Evolutionary conservation across 2,329 filamentous ascomycete genomes (phyloP).

Genomic region (Microsporum audouinii): DNA sequence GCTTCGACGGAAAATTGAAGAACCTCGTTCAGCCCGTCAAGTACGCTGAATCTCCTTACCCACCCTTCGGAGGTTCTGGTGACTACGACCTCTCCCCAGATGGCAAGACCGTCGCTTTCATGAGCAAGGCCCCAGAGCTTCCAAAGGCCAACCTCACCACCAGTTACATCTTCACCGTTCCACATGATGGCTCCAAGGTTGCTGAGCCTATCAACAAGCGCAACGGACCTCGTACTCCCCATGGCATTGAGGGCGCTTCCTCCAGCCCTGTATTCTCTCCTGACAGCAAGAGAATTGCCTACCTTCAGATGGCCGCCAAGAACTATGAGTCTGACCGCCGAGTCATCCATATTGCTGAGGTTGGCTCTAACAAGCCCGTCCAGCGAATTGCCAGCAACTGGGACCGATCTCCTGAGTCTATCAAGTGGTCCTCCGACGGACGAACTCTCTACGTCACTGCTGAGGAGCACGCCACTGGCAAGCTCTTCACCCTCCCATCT

Average conservation of each 20-base stretch:
- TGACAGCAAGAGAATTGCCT: slow-evolving; percentile 58
- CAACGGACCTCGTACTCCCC: slow-evolving; percentile 29
- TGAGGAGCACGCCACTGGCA: slow-evolving; percentile 53
- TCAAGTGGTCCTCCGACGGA: slow-evolving; percentile 44
- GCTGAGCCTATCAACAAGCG: slow-evolving; percentile 34
- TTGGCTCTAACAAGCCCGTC: slow-evolving; percentile 28
- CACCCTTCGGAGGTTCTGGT: slow-evolving; percentile 64
- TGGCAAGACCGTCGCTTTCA: slow-evolving; percentile 31
- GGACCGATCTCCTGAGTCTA: slow-evolving; percentile 43
- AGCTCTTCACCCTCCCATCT: slow-evolving; percentile 27
- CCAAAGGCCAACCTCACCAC: slow-evolving; percentile 56
- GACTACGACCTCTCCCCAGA: slow-evolving; percentile 57
- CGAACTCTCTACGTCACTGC: slow-evolving; percentile 59
- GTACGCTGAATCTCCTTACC: slow-evolving; percentile 36
- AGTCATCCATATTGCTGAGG: slow-evolving; percentile 33
- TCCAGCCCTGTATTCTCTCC: slow-evolving; percentile 63
- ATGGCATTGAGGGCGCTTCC: slow-evolving; percentile 46
- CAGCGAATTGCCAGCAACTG: slow-evolving; percentile 31
- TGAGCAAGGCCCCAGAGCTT: slow-evolving; percentile 34
- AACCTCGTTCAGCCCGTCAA: slow-evolving; percentile 31
- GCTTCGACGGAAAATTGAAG: slow-evolving; percentile 46
- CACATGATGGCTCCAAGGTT: slow-evolving; percentile 51
- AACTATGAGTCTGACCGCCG: slow-evolving; percentile 72
- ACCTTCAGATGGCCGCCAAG: slow-evolving; percentile 63
- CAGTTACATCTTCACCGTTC: slow-evolving; percentile 65